Conservation (phyloP, 1,139 yeast genomes). For the Suhomyces panamericanus region DNA sequence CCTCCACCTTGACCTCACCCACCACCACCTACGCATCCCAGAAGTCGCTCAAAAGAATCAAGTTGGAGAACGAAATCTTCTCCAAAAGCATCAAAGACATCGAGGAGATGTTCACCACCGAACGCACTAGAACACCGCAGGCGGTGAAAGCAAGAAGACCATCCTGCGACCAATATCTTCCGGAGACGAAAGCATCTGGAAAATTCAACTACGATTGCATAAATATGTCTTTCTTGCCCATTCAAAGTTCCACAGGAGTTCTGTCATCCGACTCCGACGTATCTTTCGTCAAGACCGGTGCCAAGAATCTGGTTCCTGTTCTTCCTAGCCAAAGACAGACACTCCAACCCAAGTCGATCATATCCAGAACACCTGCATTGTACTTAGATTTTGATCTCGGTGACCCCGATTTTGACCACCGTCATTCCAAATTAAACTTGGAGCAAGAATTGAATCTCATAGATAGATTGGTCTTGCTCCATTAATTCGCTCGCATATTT, state of each 20-base stretch:
- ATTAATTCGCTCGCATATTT: constrained; percentile 8
- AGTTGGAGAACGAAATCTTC: constrained; percentile 30
- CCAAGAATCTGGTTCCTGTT: constrained; percentile 8
- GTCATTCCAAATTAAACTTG: constrained; percentile 5
- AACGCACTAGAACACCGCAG: constrained; percentile 5
- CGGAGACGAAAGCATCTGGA: constrained; percentile 6
- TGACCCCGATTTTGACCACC: constrained; percentile 5
- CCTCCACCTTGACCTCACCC: constrained; percentile 8
- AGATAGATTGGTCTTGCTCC: constrained; percentile 21
- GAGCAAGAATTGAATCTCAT: constrained; percentile 25
- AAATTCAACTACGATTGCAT: constrained; percentile 28
- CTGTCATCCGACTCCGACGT: background rate
- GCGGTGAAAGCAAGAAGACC: constrained; percentile 11
- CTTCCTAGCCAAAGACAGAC: constrained; percentile 12
- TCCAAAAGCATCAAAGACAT: constrained; percentile 32
- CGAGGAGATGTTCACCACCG: constrained; percentile 25
- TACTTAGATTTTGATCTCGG: constrained; percentile 10
- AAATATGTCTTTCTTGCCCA: constrained; percentile 23
- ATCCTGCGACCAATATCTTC: constrained; percentile 9
- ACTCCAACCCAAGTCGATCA: constrained; percentile 7
- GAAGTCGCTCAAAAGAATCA: constrained; percentile 27
- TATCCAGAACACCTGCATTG: constrained; percentile 3
- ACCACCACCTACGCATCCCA: constrained; percentile 12
- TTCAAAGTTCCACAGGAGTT: background rate
- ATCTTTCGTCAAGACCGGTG: background rate